Evolutionary conservation across 192 early-diverging fungal genomes (phyloP).

Genomic region (Coemansia sp.): DNA sequence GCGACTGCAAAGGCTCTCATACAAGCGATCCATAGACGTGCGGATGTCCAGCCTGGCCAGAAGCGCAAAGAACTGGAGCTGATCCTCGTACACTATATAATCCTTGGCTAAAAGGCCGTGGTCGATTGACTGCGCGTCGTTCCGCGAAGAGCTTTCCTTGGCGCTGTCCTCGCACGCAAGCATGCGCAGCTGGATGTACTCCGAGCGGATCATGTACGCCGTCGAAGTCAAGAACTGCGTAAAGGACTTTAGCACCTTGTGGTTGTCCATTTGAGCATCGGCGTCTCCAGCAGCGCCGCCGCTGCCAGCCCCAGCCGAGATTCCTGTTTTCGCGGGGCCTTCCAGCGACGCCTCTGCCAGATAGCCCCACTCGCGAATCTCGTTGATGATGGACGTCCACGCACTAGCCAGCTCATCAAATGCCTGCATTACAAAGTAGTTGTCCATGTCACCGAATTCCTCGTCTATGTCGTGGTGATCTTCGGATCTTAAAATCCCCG

Average conservation of each 20-base stretch:
- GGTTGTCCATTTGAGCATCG: slow-evolving; percentile 5
- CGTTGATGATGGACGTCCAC: slow-evolving; percentile 42
- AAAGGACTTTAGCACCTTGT: slow-evolving; percentile 29
- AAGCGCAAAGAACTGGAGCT: slow-evolving; percentile 49
- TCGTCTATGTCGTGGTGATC: slow-evolving; percentile 32
- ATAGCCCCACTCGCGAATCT: slow-evolving; percentile 38
- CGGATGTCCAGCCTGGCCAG: slow-evolving; percentile 41
- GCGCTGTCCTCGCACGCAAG: slow-evolving; percentile 44
- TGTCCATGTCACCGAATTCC: slow-evolving; percentile 52
- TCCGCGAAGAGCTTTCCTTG: slow-evolving; percentile 11
- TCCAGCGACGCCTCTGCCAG: slow-evolving; percentile 18
- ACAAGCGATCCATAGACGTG: slow-evolving; percentile 29
- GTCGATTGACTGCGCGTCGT: slow-evolving; percentile 21
- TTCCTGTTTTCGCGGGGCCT: background rate
- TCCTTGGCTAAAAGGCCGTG: slow-evolving; percentile 49
- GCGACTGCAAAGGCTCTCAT: slow-evolving; percentile 36
- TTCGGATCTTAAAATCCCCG: slow-evolving; percentile 35
- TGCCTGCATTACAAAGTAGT: slow-evolving; percentile 56
- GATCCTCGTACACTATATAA: slow-evolving; percentile 51
- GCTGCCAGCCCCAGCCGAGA: background rate
- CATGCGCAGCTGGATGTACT: slow-evolving; percentile 52
- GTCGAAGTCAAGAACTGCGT: slow-evolving; percentile 37
- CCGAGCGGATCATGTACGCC: slow-evolving; percentile 42
- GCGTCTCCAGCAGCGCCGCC: background rate
- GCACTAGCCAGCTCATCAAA: slow-evolving; percentile 52